Percentiles rank a stretch among this genome's conserved stretches.
Evolutionary conservation across 2,329 filamentous ascomycete species (phyloP).

Genomic region (Diaporthe vexans): DNA sequence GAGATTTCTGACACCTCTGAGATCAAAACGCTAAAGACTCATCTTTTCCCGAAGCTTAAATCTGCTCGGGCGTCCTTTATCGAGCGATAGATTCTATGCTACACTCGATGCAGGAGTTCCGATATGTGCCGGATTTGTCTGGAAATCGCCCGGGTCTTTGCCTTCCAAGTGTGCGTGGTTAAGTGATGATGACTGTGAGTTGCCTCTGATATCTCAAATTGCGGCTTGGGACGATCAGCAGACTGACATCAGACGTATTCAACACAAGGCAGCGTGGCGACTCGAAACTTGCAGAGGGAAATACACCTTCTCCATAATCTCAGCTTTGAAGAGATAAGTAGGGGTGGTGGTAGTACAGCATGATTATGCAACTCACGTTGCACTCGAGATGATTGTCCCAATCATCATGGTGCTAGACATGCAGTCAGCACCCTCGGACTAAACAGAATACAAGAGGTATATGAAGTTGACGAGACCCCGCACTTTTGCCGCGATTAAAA

Average conservation of each 20-base stretch:
- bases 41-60: neutral
- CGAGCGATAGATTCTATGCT: neutral
- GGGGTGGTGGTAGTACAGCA: neutral
- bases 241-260: too few species aligned
- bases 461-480: neutral
- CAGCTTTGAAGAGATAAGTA: neutral
- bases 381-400: neutral
- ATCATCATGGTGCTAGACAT: neutral
- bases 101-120: neutral
- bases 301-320: too few species aligned
- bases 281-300: too few species aligned
- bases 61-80: neutral
- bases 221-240: too few species aligned
- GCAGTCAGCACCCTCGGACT: slow-evolving; percentile 10
- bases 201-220: neutral
- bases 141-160: neutral
- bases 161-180: too few species aligned
- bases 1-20: neutral
- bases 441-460: neutral
- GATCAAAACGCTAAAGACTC: neutral
- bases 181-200: neutral
- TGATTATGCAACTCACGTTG: neutral
- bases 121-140: neutral
- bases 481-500: neutral
- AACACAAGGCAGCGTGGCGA: too few species aligned